Evolutionary conservation across 345 rosid species (phyloP).

Genomic region (Passiflora organensis): DNA sequence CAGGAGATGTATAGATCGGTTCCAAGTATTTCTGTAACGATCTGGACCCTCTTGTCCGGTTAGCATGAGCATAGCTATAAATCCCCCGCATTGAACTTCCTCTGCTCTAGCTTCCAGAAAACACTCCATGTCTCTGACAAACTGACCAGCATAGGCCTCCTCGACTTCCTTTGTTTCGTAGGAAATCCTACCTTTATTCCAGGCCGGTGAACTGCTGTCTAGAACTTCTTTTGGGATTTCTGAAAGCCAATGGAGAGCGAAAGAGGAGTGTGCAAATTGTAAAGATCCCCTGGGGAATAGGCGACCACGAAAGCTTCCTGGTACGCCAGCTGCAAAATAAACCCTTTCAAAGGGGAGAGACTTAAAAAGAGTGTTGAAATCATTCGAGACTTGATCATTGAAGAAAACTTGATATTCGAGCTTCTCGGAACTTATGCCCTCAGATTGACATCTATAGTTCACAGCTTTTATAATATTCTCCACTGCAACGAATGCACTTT

Average conservation of each 20-base stretch:
- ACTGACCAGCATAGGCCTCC: conserved; percentile 23
- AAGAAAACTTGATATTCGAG: conserved; percentile 21
- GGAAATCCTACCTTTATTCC: conserved; percentile 17
- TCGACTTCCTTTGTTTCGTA: conserved; percentile 15
- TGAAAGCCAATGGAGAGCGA: conserved; percentile 33
- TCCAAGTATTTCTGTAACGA: neutral
- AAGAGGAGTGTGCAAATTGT: conserved; percentile 18
- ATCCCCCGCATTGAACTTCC: conserved; percentile 26
- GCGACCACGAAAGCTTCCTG: conserved; percentile 32
- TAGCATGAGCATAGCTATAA: conserved; percentile 10
- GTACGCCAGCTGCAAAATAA: conserved; percentile 24
- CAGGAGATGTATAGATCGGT: neutral
- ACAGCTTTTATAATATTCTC: neutral
- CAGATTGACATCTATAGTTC: neutral
- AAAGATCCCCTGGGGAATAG: conserved; percentile 21
- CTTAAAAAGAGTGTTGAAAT: conserved; percentile 37
- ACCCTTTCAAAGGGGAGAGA: conserved; percentile 5
- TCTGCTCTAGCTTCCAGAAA: conserved; percentile 28
- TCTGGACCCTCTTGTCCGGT: conserved; percentile 13
- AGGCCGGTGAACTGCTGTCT: conserved; percentile 15
- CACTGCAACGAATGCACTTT: neutral
- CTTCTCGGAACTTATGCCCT: neutral
- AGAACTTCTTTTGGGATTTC: conserved; percentile 12
- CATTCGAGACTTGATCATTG: conserved; percentile 31
- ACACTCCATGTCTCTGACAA: conserved; percentile 7